These are phyloP conservation scores for Diaporthe humulicola DNA, from an alignment of 2,329 filamentous ascomycete species.

Conservation along the genomic window DNA sequence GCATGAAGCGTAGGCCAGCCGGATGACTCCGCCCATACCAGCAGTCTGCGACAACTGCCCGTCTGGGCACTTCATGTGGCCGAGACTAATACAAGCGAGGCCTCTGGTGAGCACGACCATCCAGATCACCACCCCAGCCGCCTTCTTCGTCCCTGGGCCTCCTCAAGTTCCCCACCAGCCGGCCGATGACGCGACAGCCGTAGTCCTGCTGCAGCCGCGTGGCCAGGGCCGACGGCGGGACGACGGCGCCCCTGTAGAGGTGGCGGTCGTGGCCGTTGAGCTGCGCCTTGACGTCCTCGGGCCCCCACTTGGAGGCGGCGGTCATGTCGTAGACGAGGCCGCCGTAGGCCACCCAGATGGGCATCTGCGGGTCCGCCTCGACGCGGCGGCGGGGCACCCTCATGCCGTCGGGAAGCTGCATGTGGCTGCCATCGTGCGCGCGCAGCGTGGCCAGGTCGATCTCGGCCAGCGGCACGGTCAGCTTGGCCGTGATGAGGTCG, in stretches of 20 bases:
- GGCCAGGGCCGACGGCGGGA: background rate
- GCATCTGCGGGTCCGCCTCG: constrained; percentile 9
- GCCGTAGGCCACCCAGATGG: background rate
- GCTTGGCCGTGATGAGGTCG: constrained; percentile 26
- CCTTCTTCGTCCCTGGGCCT: background rate
- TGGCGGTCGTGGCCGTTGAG: background rate
- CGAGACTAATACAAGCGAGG: background rate
- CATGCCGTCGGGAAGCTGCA: background rate
- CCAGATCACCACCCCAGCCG: no score
- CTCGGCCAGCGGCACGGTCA: background rate
- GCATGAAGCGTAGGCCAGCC: background rate
- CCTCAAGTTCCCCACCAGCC: background rate
- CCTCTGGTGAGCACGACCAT: background rate
- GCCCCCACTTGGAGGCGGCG: background rate
- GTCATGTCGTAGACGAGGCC: constrained; percentile 19
- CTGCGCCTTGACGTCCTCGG: background rate
- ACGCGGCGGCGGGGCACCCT: background rate
- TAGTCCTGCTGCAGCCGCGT: background rate
- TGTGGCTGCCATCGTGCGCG: background rate
- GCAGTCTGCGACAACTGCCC: background rate
- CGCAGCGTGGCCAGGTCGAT: background rate
- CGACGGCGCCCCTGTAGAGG: background rate
- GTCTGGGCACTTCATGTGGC: background rate
- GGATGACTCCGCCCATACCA: no score
- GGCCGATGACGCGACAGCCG: constrained; percentile 12